Percentiles rank a stretch among this genome's conserved stretches.
Evolutionary conservation across 2,329 filamentous ascomycete genomes (phyloP).

Genomic region (Hypoxylon sp.): DNA sequence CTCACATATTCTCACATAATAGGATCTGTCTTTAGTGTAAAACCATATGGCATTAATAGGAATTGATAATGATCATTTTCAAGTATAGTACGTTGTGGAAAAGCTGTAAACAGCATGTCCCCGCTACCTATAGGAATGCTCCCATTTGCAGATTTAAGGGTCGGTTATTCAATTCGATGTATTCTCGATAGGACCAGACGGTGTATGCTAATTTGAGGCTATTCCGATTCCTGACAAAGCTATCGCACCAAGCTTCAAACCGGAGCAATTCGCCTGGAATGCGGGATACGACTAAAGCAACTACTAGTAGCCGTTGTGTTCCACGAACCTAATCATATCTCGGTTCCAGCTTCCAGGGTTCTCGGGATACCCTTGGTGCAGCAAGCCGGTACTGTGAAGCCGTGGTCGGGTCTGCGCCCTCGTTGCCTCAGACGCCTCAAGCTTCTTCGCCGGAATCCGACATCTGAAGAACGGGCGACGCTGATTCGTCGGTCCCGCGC

Average conservation of each 20-base stretch:
- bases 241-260: slow-evolving; percentile 8
- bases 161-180: not conserved
- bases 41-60: not conserved
- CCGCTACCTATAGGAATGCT: too few species aligned
- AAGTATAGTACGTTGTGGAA: not conserved
- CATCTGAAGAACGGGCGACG: slow-evolving; percentile 2
- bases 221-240: not conserved
- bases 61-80: not conserved
- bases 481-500: slow-evolving; percentile 32
- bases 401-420: slow-evolving; percentile 1
- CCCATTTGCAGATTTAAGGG: too few species aligned
- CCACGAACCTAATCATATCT: slow-evolving; percentile 1
- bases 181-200: not conserved
- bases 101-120: too few species aligned
- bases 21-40: not conserved
- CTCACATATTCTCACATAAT: too few species aligned
- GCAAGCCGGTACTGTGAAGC: not conserved
- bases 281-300: slow-evolving; percentile 1
- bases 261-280: not conserved
- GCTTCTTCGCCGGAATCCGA: slow-evolving; percentile 15
- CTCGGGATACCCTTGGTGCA: slow-evolving; percentile 34
- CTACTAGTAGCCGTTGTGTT: slow-evolving; percentile 1
- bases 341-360: slow-evolving; percentile 20
- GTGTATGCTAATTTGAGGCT: not conserved
- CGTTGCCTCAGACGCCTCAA: slow-evolving; percentile 1